These are phyloP conservation scores for Penicillium steckii DNA, from an alignment of 495 filamentous ascomycete species.

Conservation along the genomic window DNA sequence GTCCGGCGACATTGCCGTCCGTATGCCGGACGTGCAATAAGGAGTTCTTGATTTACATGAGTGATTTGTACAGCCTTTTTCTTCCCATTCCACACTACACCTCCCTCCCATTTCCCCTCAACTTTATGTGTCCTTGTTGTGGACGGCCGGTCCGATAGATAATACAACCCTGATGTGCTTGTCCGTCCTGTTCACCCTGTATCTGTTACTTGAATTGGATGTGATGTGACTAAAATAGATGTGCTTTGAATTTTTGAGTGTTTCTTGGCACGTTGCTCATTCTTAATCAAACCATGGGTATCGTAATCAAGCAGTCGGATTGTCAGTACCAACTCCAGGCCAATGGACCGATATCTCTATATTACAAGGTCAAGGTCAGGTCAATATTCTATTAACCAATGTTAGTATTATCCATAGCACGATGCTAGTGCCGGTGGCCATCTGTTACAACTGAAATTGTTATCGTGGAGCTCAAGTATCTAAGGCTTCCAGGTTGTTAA, in stretches of 20 bases:
- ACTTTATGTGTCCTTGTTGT: constrained; percentile 21
- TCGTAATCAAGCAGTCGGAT: no score
- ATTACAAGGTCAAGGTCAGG: no score
- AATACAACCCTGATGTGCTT: constrained; percentile 24
- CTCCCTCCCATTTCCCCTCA: constrained; percentile 2
- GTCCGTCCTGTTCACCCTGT: constrained; percentile 1
- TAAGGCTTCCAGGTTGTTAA: not conserved
- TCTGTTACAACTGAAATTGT: no score
- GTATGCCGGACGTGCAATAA: constrained; percentile 83
- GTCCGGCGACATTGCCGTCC: constrained; percentile 90
- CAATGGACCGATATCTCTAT: no score
- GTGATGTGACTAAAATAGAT: constrained; percentile 1
- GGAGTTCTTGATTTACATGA: constrained; percentile 12
- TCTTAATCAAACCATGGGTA: no score
- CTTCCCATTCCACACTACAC: not conserved
- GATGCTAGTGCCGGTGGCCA: no score
- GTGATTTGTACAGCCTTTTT: constrained; percentile 31
- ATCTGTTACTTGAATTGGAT: constrained; percentile 1
- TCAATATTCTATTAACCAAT: no score
- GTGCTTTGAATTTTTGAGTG: not conserved
- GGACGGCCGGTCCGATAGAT: constrained; percentile 38
- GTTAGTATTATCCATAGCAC: no score
- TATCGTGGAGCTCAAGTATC: no score
- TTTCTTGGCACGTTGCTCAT: no score
- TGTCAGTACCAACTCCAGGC: no score